Conservation (phyloP, 1,284 basidiomycete genomes). For the Spongiforma sp. region DNA sequence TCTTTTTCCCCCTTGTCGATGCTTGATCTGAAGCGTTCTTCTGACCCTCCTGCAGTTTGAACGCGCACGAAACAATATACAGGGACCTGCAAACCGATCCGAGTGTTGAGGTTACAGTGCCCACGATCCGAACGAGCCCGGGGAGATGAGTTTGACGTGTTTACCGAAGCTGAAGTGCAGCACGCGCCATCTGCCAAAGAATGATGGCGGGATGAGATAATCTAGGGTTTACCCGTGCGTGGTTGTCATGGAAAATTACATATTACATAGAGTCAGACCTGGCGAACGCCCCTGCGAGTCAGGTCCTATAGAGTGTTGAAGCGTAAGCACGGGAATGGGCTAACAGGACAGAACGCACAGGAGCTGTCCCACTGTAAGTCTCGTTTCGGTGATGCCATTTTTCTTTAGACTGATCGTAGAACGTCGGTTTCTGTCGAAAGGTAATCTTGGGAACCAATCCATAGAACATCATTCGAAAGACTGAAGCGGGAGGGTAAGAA, state of each 20-base stretch:
- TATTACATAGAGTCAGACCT: too few species aligned
- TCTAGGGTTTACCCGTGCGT: too few species aligned
- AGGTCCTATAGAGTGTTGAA: too few species aligned
- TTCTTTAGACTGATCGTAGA: background rate
- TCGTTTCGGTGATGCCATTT: background rate
- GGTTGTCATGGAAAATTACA: too few species aligned
- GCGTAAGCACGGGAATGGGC: too few species aligned
- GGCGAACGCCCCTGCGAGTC: too few species aligned
- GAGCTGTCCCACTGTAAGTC: background rate
- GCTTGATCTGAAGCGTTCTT: too few species aligned
- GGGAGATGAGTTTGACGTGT: too few species aligned
- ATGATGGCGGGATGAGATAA: too few species aligned
- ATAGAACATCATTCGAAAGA: background rate
- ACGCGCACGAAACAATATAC: slow-evolving; percentile 2
- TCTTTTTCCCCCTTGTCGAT: background rate
- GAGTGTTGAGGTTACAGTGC: background rate
- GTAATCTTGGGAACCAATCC: background rate
- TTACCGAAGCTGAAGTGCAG: too few species aligned
- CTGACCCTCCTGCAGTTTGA: background rate
- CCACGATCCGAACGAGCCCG: slow-evolving; percentile 2
- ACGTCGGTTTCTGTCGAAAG: too few species aligned
- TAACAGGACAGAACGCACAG: background rate
- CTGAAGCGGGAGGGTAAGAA: background rate
- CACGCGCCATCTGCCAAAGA: too few species aligned
- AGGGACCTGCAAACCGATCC: background rate